Conservation (phyloP, 768 basidiomycete genomes). For the Suillus ampliporus region DNA sequence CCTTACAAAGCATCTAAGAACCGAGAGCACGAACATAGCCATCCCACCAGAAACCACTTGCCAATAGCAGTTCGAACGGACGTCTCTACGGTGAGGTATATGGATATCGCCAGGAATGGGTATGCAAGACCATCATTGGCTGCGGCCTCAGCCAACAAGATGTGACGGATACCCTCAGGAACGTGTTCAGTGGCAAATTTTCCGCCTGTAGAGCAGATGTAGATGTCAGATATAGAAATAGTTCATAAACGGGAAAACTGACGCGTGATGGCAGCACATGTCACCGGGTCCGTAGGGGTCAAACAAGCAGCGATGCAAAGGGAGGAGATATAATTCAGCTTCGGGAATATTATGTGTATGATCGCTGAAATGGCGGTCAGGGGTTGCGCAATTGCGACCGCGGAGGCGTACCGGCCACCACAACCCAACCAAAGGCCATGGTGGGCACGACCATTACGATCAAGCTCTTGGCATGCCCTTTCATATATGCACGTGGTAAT, state of each 20-base stretch:
- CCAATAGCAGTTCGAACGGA: slow-evolving; percentile 67
- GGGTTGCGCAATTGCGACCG: not conserved
- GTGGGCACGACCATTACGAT: slow-evolving; percentile 77
- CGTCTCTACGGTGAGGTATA: slow-evolving; percentile 82
- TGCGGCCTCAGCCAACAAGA: slow-evolving; percentile 89
- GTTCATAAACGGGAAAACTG: slow-evolving; percentile 18
- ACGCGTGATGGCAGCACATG: slow-evolving; percentile 85
- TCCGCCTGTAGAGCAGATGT: slow-evolving; percentile 51
- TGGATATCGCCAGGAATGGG: slow-evolving; percentile 85
- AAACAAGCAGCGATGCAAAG: slow-evolving; percentile 89
- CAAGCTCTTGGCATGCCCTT: slow-evolving; percentile 73
- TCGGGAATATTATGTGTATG: slow-evolving; percentile 74
- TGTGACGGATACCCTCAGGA: slow-evolving; percentile 73
- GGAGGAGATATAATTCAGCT: slow-evolving; percentile 71
- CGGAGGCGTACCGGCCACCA: slow-evolving; percentile 61
- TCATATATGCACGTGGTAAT: slow-evolving; percentile 85
- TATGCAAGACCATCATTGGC: slow-evolving; percentile 97
- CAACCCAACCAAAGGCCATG: slow-evolving; percentile 86
- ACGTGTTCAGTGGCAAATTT: slow-evolving; percentile 74
- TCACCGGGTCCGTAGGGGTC: slow-evolving; percentile 94
- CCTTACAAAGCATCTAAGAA: slow-evolving; percentile 3
- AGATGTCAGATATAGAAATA: not conserved
- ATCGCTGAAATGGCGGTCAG: slow-evolving; percentile 49
- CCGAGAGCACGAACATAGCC: slow-evolving; percentile 62
- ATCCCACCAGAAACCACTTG: slow-evolving; percentile 88